Evolutionary conservation across 345 rosid genomes (phyloP), one percentile per base, ranked within the genome.

Genomic region (Anacardium occidentale): DNA sequence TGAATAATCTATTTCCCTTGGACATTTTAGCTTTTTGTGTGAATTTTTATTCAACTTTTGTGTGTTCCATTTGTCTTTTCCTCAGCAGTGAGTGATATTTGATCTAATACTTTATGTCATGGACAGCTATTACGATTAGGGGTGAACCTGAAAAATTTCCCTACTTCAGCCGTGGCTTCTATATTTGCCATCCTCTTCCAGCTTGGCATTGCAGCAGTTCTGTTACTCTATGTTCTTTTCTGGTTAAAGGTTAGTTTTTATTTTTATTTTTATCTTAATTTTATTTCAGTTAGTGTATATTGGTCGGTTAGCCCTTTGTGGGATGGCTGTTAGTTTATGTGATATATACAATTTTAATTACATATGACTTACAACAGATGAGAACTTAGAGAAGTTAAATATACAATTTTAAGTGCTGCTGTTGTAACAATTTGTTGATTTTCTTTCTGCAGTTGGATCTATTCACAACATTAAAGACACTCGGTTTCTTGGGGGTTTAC

Each of bases 131-230:
- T 80, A 42, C 76, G 77, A 15, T 66, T 93, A 75, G 98, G 98
- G 69, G 93, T 90, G 76, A 96, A 93, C 71, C 72, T 93, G 70
- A 96, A 93, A 87, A 93, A 85, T 74, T 96, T 96, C 80, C 98
- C 99, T 25, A 75, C 93, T 48, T 80, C 92, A 9, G 62, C 84
- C 34, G 77, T 83, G 32, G 85, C 96, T 76, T 92, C 97, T 21
- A 70, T 83, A 52, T 88, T 84, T 57, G 91, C 91, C 62, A 42
- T 82, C 62, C 90, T 96, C 63, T 96, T 96, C 91, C 99, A 96
- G 37, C 62, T 82, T 0, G 98, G 99, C 58, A 90, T 93, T 42
- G 99, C 87, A 71, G 86, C 97, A 37, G 96, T 96, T 76, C 85
- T 96, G 68, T 62, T 79, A 76, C 98, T 96, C 69, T 93, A 96